Evolutionary conservation across 495 filamentous ascomycete genomes (phyloP).

Genomic region (Talaromyces borbonicus): DNA sequence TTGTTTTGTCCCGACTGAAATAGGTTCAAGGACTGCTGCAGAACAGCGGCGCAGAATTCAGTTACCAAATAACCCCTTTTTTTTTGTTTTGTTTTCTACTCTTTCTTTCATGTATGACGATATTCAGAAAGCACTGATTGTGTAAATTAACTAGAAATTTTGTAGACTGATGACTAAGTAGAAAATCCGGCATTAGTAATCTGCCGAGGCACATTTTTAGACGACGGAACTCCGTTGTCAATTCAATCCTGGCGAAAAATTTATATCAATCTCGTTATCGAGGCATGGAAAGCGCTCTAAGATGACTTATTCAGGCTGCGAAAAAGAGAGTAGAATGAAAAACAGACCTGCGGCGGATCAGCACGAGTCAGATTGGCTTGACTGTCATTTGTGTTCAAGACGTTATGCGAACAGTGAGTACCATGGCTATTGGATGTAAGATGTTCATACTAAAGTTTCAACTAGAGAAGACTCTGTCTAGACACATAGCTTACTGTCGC

Average conservation of each 20-base stretch:
- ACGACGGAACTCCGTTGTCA: conserved; percentile 5
- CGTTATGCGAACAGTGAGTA: neutral
- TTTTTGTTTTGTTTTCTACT: too few relatives aligned
- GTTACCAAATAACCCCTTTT: too few relatives aligned
- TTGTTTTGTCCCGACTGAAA: too few relatives aligned
- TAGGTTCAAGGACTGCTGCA: too few relatives aligned
- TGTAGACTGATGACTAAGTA: neutral
- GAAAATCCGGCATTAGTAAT: conserved; percentile 1
- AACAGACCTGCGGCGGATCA: too few relatives aligned
- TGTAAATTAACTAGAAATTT: neutral
- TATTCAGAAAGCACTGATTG: neutral
- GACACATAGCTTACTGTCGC: conserved; percentile 1
- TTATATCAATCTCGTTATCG: too few relatives aligned
- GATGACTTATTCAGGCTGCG: too few relatives aligned
- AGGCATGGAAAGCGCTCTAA: too few relatives aligned
- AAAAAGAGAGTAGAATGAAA: too few relatives aligned
- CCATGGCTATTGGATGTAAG: neutral
- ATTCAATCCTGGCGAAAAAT: too few relatives aligned
- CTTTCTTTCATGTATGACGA: too few relatives aligned
- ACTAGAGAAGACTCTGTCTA: neutral
- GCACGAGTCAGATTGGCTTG: neutral
- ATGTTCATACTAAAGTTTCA: neutral
- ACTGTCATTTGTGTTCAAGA: neutral
- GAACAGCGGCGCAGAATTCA: too few relatives aligned
- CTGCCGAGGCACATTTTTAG: neutral